Conservation (phyloP, 2,329 filamentous ascomycete genomes). For the Neonectria coccinea region DNA sequence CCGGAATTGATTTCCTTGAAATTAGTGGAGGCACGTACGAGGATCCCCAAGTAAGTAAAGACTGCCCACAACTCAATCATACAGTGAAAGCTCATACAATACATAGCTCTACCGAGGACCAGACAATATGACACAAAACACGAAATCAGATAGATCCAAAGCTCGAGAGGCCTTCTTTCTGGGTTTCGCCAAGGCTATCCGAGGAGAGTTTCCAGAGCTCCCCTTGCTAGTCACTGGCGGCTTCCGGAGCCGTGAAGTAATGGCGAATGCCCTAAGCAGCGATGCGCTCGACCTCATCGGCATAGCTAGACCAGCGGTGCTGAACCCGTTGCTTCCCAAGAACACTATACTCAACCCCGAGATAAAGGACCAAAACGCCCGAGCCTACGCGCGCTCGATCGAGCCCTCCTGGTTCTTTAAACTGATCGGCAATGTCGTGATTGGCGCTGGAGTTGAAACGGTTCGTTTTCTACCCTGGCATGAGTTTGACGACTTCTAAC, state of each 20-base stretch:
- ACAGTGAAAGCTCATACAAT: neutral
- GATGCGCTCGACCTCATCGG: neutral
- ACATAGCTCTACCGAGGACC: neutral
- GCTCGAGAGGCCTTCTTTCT: neutral
- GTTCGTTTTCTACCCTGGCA: neutral
- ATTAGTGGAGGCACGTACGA: neutral
- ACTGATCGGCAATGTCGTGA: slow-evolving; percentile 2
- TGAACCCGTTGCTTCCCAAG: neutral
- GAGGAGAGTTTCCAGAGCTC: neutral
- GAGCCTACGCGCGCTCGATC: neutral
- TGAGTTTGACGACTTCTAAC: neutral
- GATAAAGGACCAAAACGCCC: neutral
- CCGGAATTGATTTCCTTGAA: neutral
- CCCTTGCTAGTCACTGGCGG: neutral
- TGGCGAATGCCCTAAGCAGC: neutral
- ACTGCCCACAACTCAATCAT: neutral
- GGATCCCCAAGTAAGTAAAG: neutral
- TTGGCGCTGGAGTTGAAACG: slow-evolving; percentile 5
- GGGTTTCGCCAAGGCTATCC: neutral
- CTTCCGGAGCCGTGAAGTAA: neutral
- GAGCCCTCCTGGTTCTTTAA: slow-evolving; percentile 1
- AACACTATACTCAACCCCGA: neutral
- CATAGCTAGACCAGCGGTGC: neutral
- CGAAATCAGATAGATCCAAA: neutral
- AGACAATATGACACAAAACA: neutral